Base-by-base conservation (phyloP, 2,329 filamentous ascomycete species). In the Stromatinia cepivora region DNA sequence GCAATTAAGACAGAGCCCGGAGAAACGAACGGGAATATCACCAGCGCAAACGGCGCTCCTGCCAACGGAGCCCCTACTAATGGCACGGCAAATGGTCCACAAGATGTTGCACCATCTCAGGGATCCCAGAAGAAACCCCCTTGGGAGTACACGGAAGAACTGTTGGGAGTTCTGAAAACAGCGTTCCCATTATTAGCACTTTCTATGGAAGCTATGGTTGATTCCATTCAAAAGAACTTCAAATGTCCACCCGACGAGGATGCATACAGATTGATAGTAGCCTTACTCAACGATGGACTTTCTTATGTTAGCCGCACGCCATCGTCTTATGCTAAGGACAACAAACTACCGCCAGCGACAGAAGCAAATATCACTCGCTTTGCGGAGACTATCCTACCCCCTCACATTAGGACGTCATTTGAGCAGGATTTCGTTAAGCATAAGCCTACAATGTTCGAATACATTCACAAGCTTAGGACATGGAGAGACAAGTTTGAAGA, bases 151-250 rank as follows among this genome's bases (percentile, higher is more conserved):
- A 94, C 93, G 0, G 95, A 99, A 75, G 94, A 98, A 78, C 93
- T 99, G 71, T 93, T 97, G 86, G 92, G 93, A 46, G 92, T 93
- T 42, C 88, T 99, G 67, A 98, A 99, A 84, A 98, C 95, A 9
- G 94, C 94, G 0, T 99, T 98, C 84, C 95, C 95, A 34, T 85
- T 99, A 25, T 86, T 99, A 75, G 95, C 96, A 13, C 83, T 98
- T 56, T 97, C 94, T 0, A 98, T 99, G 95, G 95, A 99, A 82
- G 97, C 94, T 0, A 99, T 98, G 93, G 94, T 98, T 42, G 95
- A 99, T 78, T 94, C 98, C 81, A 97, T 99, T 70, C 92, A 95
- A 80, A 98, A 98, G 84, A 91, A 98, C 81, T 99, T 99, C 87
- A 99, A 99, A 82, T 98, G 95, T 76, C 94, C 94, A 20, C 94